These are phyloP conservation scores for Cordyceps cicadae DNA, from an alignment of 2,329 filamentous ascomycete genomes.

Conservation along the genomic window DNA sequence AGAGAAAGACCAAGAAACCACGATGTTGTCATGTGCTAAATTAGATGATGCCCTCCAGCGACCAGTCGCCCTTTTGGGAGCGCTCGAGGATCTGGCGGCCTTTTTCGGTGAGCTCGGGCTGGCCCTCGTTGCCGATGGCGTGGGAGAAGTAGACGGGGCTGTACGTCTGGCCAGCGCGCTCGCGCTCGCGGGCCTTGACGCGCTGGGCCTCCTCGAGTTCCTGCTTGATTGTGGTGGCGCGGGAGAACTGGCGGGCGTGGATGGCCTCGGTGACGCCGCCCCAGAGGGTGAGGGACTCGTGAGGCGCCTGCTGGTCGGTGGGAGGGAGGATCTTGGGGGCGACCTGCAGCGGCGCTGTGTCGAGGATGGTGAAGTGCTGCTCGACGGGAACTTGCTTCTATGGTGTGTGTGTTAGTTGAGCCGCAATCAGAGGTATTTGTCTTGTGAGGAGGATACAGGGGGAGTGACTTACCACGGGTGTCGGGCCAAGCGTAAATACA, in stretches of 20 bases:
- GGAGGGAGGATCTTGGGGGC: slow-evolving; percentile 74
- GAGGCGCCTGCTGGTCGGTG: slow-evolving; percentile 66
- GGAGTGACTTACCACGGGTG: slow-evolving; percentile 48
- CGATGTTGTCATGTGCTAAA: background rate
- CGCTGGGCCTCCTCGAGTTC: slow-evolving; percentile 88
- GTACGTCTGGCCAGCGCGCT: slow-evolving; percentile 62
- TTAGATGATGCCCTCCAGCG: slow-evolving; percentile 35
- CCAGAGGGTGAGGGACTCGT: slow-evolving; percentile 89
- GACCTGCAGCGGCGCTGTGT: slow-evolving; percentile 75
- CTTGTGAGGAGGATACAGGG: background rate
- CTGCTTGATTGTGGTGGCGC: slow-evolving; percentile 79
- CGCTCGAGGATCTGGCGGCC: slow-evolving; percentile 42
- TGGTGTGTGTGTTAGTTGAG: background rate
- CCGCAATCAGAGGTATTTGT: background rate
- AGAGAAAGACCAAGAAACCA: background rate
- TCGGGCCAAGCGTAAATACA: slow-evolving; percentile 51
- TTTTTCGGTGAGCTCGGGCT: slow-evolving; percentile 47
- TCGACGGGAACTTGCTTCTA: slow-evolving; percentile 40
- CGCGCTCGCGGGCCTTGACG: slow-evolving; percentile 72
- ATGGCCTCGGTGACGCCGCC: slow-evolving; percentile 81
- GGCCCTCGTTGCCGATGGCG: slow-evolving; percentile 45
- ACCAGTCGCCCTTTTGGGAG: slow-evolving; percentile 47
- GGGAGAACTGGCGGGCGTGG: slow-evolving; percentile 67
- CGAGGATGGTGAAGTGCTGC: slow-evolving; percentile 69
- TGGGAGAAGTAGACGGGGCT: slow-evolving; percentile 80